phyloP scores from a whole-genome alignment of 2,329 filamentous ascomycete genomes.

The Talaromyces rugulosus region DNA sequence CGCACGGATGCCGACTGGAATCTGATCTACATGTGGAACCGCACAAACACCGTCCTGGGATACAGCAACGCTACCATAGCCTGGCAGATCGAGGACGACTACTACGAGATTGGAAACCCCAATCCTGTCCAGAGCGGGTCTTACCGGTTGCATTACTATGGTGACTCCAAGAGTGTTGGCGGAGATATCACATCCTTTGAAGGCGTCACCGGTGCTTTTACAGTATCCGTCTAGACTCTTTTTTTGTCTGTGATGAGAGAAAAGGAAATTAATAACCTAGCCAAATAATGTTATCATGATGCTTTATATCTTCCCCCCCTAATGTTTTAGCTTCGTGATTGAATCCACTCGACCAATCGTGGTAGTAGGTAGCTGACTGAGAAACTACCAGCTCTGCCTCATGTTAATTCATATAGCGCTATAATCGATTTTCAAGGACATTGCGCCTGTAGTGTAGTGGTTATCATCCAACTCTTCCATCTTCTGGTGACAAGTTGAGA shows the following conservation, averaged over 20 bases:
- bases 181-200: slow-evolving; percentile 65
- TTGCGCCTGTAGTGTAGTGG: too few relatives aligned
- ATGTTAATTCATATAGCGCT: too few relatives aligned
- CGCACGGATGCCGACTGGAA: slow-evolving; percentile 78
- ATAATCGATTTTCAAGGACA: too few relatives aligned
- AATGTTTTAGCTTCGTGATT: too few relatives aligned
- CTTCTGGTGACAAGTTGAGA: too few relatives aligned
- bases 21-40: slow-evolving; percentile 73
- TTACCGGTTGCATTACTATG: slow-evolving; percentile 79
- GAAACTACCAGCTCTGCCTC: too few relatives aligned
- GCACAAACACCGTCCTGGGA: slow-evolving; percentile 64
- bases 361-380: too few relatives aligned
- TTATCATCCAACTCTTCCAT: too few relatives aligned
- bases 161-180: slow-evolving; percentile 67
- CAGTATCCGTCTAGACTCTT: slow-evolving; percentile 20
- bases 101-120: slow-evolving; percentile 37
- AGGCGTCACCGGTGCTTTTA: slow-evolving; percentile 55
- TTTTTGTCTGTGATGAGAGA: neutral
- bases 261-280: neutral
- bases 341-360: too few relatives aligned
- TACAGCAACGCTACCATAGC: slow-evolving; percentile 73
- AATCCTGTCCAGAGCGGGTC: slow-evolving; percentile 49
- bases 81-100: slow-evolving; percentile 70
- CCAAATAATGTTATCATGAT: neutral
- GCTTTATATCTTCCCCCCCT: neutral